Evolutionary conservation across 257 asterid species (phyloP).

Genomic region (Lycium ferocissimum): DNA sequence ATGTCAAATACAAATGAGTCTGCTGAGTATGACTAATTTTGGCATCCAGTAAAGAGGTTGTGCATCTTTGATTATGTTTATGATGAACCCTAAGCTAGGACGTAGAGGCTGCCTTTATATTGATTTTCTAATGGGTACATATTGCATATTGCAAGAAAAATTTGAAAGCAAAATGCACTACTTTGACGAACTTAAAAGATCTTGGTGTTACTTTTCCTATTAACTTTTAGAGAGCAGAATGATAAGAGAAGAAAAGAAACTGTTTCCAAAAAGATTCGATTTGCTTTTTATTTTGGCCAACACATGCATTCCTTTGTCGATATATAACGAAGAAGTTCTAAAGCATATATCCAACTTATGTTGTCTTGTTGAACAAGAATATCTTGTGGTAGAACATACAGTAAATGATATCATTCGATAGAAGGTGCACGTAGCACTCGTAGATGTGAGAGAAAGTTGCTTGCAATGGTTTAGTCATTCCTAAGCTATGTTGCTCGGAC

Average conservation of each 20-base stretch:
- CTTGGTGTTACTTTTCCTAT: background rate
- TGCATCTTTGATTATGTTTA: constrained; percentile 1
- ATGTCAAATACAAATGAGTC: background rate
- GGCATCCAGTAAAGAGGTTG: background rate
- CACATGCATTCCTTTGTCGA: background rate
- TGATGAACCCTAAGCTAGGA: constrained; percentile 9
- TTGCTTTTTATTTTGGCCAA: background rate
- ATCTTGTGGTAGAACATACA: background rate
- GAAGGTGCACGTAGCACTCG: background rate
- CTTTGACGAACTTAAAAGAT: background rate
- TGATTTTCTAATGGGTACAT: background rate
- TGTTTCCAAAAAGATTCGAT: background rate
- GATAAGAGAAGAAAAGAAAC: no score
- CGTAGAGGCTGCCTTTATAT: background rate
- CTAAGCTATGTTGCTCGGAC: background rate
- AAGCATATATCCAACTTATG: background rate
- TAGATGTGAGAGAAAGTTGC: background rate
- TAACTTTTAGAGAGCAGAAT: no score
- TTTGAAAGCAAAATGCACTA: background rate
- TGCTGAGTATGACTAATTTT: background rate
- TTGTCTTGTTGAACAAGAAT: background rate
- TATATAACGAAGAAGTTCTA: background rate
- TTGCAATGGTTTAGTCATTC: background rate
- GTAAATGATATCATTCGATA: background rate
- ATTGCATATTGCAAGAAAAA: background rate